Conservation (phyloP, 2,329 filamentous ascomycete genomes). For the Hypomyces rosellus region DNA sequence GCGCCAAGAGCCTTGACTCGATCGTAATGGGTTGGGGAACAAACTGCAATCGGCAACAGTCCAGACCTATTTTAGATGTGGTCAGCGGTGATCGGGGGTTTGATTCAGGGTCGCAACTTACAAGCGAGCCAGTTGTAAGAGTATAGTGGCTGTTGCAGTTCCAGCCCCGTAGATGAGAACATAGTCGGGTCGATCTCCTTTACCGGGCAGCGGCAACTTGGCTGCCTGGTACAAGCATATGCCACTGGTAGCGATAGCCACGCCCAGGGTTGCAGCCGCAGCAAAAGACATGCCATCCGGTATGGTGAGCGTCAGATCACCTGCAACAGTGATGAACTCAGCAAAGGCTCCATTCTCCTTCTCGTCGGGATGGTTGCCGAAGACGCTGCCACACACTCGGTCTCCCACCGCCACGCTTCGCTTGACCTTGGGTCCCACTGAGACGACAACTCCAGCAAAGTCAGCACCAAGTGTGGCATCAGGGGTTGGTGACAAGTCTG, state of each 20-base stretch:
- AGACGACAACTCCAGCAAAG: constrained; percentile 28
- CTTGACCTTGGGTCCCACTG: constrained; percentile 14
- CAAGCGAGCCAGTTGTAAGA: too few relatives aligned
- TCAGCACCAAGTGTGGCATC: constrained; percentile 28
- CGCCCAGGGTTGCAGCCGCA: constrained; percentile 20
- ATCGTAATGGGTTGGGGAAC: constrained; percentile 29
- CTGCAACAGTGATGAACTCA: constrained; percentile 20
- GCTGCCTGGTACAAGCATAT: constrained; percentile 23
- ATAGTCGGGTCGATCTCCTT: constrained; percentile 11
- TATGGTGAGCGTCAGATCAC: constrained; percentile 17
- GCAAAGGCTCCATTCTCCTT: constrained; percentile 24
- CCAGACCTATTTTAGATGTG: constrained; percentile 37
- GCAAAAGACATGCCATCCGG: constrained; percentile 20
- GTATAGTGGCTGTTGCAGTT: constrained; percentile 34
- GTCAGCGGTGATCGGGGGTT: constrained; percentile 22
- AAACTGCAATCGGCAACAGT: constrained; percentile 36
- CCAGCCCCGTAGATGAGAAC: constrained; percentile 41
- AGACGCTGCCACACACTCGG: constrained; percentile 20
- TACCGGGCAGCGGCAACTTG: constrained; percentile 20
- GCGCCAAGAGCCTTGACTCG: constrained; percentile 37
- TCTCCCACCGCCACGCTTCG: constrained; percentile 17
- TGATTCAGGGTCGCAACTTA: too few relatives aligned
- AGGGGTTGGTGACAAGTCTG: constrained; percentile 13
- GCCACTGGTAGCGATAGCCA: constrained; percentile 21
- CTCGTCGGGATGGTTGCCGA: constrained; percentile 16